phyloP scores from a whole-genome alignment of 768 basidiomycete genomes.

The Leccinum imitatum region DNA sequence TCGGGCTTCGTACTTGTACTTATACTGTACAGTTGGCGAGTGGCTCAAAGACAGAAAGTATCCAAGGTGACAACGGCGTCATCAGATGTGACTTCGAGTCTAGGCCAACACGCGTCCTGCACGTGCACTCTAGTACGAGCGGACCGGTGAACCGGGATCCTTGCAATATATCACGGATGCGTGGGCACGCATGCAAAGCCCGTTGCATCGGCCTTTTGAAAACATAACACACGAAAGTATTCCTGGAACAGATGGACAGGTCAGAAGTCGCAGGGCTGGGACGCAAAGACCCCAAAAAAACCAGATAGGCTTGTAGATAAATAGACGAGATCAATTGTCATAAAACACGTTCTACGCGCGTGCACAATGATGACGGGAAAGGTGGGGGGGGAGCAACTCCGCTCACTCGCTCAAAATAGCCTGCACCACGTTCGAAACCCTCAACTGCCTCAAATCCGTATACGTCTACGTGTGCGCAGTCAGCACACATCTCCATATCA shows the following conservation, averaged over 20 bases:
- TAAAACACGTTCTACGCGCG: background rate
- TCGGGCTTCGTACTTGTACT: too few species aligned
- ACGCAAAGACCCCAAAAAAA: background rate
- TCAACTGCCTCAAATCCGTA: conserved; percentile 88
- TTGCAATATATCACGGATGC: background rate
- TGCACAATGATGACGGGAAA: background rate
- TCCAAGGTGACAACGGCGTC: too few species aligned
- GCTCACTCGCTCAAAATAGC: conserved; percentile 70
- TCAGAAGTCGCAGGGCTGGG: background rate
- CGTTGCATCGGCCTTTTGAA: background rate
- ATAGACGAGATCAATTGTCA: background rate
- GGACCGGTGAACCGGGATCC: too few species aligned
- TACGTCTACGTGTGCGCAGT: conserved; percentile 65
- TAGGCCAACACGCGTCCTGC: background rate
- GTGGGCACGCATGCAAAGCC: background rate
- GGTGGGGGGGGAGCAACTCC: background rate
- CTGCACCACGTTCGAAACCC: conserved; percentile 90
- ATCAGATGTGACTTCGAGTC: background rate
- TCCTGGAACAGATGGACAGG: background rate
- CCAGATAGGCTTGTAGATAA: background rate
- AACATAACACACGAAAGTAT: background rate
- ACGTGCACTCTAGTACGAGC: background rate
- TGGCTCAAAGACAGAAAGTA: too few species aligned
- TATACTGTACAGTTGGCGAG: too few species aligned
- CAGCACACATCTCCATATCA: conserved; percentile 5